phyloP scores from a whole-genome alignment of 345 rosid species.

The Pistacia vera region DNA sequence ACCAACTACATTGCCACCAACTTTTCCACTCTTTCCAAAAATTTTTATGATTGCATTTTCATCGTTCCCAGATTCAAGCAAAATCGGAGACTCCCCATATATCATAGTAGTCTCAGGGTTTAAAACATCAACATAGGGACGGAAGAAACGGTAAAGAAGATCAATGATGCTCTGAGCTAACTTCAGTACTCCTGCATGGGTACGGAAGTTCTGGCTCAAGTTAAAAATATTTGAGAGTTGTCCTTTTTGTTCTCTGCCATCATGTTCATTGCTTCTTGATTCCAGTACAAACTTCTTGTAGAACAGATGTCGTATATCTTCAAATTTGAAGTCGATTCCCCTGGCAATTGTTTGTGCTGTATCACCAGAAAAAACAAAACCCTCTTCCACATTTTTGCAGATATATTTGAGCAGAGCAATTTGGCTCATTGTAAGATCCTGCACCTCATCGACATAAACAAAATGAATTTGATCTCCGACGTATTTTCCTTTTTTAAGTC shows the following conservation, averaged over 20 bases:
- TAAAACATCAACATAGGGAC: conserved; percentile 36
- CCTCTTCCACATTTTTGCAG: conserved; percentile 44
- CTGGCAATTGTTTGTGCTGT: conserved; percentile 32
- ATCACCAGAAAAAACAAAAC: conserved; percentile 57
- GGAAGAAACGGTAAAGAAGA: conserved; percentile 49
- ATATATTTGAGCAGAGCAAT: conserved; percentile 48
- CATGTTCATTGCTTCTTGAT: neutral
- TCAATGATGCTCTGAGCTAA: conserved; percentile 57
- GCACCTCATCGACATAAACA: conserved; percentile 68
- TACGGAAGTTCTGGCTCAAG: conserved; percentile 54
- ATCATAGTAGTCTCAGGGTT: conserved; percentile 41
- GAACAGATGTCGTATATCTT: conserved; percentile 49
- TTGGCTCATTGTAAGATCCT: conserved; percentile 63
- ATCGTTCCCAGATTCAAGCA: conserved; percentile 36
- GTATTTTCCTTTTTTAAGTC: conserved; percentile 31
- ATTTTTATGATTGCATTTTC: conserved; percentile 43
- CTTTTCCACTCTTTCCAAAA: conserved; percentile 36
- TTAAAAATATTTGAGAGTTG: conserved; percentile 36
- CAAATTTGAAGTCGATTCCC: conserved; percentile 55
- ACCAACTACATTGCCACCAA: conserved; percentile 28
- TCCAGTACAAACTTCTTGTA: conserved; percentile 40
- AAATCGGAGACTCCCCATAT: conserved; percentile 51
- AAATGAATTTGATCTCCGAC: conserved; percentile 42
- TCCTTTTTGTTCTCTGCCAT: conserved; percentile 31
- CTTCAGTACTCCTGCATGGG: conserved; percentile 51